Conservation (phyloP, 2,329 filamentous ascomycete species). For the Ceratocystis variospora region DNA sequence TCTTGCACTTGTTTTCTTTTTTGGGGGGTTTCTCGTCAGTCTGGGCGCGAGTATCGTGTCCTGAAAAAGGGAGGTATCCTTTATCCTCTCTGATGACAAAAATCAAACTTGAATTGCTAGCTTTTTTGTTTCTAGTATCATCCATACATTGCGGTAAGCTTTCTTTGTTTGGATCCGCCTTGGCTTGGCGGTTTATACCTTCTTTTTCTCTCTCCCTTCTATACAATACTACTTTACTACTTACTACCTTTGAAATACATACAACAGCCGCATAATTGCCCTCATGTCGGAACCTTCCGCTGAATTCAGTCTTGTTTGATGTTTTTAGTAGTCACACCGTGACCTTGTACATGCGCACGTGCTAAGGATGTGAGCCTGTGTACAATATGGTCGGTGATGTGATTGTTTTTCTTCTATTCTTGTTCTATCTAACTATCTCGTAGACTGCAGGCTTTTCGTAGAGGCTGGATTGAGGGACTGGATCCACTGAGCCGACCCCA, state of each 20-base stretch:
- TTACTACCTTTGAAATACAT: not conserved
- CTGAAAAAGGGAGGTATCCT: not conserved
- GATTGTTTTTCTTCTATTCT: too few species aligned
- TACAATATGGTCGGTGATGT: too few species aligned
- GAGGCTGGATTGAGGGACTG: too few species aligned
- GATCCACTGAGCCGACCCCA: too few species aligned
- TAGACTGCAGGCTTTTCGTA: too few species aligned
- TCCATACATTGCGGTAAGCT: not conserved
- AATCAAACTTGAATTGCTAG: not conserved
- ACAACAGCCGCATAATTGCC: not conserved
- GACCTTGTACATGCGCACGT: too few species aligned
- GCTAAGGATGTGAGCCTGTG: too few species aligned
- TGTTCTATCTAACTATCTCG: too few species aligned
- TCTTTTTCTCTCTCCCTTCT: not conserved
- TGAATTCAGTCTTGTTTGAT: too few species aligned
- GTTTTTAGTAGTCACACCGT: too few species aligned
- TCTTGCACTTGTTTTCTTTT: constrained; percentile 4
- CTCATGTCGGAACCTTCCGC: too few species aligned
- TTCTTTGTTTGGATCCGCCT: not conserved
- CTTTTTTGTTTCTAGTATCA: not conserved
- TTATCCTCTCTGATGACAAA: not conserved
- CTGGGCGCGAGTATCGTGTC: not conserved
- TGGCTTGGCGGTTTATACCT: not conserved
- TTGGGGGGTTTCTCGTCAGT: not conserved
- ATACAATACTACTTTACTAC: not conserved